Evolutionary conservation across 257 asterid species (phyloP).

Genomic region (Haberlea rhodopensis): DNA sequence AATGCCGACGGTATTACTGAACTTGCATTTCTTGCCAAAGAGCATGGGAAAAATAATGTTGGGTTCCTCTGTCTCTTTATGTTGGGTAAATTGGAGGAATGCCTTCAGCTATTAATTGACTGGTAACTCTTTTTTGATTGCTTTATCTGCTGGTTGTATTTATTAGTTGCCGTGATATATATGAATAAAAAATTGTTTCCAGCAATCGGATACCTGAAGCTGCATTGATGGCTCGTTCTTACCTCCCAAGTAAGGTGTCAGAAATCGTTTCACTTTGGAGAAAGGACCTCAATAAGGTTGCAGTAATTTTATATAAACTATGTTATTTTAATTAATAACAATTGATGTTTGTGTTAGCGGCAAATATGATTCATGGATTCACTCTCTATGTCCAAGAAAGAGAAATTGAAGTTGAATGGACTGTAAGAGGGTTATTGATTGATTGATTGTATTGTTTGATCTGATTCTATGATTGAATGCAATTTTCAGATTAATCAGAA

Average conservation of each 20-base stretch:
- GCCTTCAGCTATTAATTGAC: constrained; percentile 91
- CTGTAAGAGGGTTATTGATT: constrained; percentile 18
- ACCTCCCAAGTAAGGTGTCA: constrained; percentile 97
- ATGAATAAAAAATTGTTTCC: constrained; percentile 32
- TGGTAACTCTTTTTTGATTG: constrained; percentile 44
- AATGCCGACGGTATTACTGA: constrained; percentile 74
- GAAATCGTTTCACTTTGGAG: constrained; percentile 93
- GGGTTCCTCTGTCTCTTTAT: constrained; percentile 90
- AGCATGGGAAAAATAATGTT: constrained; percentile 90
- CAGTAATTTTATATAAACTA: constrained; percentile 13
- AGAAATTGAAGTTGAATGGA: constrained; percentile 16
- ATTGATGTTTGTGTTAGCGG: not conserved
- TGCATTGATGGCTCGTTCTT: constrained; percentile 99
- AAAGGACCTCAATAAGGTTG: constrained; percentile 89
- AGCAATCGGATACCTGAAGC: constrained; percentile 99
- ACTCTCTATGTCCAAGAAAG: constrained; percentile 14
- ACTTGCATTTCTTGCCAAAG: constrained; percentile 76
- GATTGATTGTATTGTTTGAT: constrained; percentile 19
- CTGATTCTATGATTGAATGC: constrained; percentile 19
- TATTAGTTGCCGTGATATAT: constrained; percentile 17
- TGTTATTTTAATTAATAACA: constrained; percentile 4
- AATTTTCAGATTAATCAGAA: constrained; percentile 67
- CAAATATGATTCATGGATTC: constrained; percentile 11
- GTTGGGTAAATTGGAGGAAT: constrained; percentile 91
- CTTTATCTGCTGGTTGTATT: constrained; percentile 23